Evolutionary conservation across 176 grass and related monocot species (phyloP), one percentile per base, ranked within the genome.

Genomic region (Urochloa ruziziensis): DNA sequence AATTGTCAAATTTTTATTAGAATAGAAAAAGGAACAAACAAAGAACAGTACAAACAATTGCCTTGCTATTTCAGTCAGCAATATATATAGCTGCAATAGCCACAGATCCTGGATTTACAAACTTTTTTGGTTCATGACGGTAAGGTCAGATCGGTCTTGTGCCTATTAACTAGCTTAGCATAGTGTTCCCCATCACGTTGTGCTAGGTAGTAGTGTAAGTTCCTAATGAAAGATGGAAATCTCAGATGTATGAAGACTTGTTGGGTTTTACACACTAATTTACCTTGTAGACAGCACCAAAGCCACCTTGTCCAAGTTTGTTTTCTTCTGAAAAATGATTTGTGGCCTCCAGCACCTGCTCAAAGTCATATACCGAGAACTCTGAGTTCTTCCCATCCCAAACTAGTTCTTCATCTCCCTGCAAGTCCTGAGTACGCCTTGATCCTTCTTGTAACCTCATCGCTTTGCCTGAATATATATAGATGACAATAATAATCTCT

Each of bases 241-340:
- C 2, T 46, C 43, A 2, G 10, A 46, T 12, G 37, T 7, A 39
- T 7, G 43, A n/a, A n/a, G n/a, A n/a, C n/a, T n/a, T 14, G 43
- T 46, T 46, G 14, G 43, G 14, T 46, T 28, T 10, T 29, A 71
- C 27, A n/a, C n/a, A n/a, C n/a, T 52, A 14, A 7, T 84, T 39
- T 86, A 91, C 89, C 89, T 87, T 87, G 3, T 91, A 91, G 13
- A 91, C 88, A 74, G 79, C 27, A 10, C 88, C 88, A 61, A 91
- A 91, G 4, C 89, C 89, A 75, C 89, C 89, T 70, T 83, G 51
- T 52, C 86, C 80, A 52, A 88, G 86, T 71, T 70, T 83, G 63
- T 77, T 83, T 70, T 74, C 85, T 34, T 78, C 80, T 13, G 84
- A 74, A 70, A 87, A 91, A 44, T 87, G 56, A 28, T 51, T 5